phyloP scores from a whole-genome alignment of 352 stramenopile genomes.

The Stramenopiles sp. region DNA sequence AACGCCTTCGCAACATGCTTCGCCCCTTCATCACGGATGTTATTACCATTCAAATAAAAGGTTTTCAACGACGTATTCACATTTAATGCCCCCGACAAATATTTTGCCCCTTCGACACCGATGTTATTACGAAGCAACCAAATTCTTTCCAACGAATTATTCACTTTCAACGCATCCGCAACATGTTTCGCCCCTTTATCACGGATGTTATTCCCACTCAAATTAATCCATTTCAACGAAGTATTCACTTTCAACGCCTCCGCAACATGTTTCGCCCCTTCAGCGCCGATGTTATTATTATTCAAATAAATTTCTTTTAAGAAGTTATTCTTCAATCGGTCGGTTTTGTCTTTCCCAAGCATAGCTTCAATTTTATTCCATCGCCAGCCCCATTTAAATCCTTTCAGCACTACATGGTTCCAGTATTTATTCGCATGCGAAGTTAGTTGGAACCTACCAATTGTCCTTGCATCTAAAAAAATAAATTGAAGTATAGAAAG shows the following conservation, averaged over 20 bases:
- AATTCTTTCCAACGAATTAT: slow-evolving; percentile 38
- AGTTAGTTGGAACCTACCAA: too few species aligned
- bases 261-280: slow-evolving; percentile 32
- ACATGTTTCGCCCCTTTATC: slow-evolving; percentile 36
- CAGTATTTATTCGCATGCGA: too few species aligned
- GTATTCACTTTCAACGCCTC: slow-evolving; percentile 28
- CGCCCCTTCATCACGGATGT: slow-evolving; percentile 46
- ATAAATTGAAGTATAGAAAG: too few species aligned
- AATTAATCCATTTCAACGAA: slow-evolving; percentile 36
- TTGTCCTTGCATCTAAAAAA: too few species aligned
- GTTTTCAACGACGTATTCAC: slow-evolving; percentile 36
- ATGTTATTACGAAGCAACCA: slow-evolving; percentile 57
- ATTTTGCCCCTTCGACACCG: slow-evolving; percentile 28
- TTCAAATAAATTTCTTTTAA: slow-evolving; percentile 47
- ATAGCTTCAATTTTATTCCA: too few species aligned
- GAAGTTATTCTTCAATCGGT: slow-evolving; percentile 34
- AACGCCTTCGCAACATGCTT: slow-evolving; percentile 31
- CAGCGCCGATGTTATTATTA: slow-evolving; percentile 45
- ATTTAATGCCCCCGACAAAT: slow-evolving; percentile 30
- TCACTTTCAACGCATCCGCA: slow-evolving; percentile 33
- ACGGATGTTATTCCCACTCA: slow-evolving; percentile 51
- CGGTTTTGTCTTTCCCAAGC: too few species aligned
- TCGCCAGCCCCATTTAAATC: too few species aligned
- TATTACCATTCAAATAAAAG: slow-evolving; percentile 51
- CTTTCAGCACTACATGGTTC: too few species aligned